Conservation (phyloP, 2,329 filamentous ascomycete species). For the Parastagonospora avenae region DNA sequence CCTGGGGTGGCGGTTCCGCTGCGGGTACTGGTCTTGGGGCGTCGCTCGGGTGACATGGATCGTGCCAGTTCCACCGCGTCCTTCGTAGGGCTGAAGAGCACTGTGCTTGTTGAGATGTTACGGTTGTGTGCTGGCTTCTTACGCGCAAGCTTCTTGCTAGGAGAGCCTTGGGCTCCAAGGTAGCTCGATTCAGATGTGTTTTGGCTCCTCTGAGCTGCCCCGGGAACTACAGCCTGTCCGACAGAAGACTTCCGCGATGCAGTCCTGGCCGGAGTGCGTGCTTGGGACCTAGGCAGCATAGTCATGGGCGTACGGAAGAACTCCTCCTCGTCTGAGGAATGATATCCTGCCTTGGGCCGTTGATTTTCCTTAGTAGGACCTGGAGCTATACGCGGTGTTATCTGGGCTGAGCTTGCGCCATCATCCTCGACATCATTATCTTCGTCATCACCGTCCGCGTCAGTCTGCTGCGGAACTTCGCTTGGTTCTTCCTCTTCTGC, state of each 20-base stretch:
- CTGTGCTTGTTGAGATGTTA: slow-evolving; percentile 80
- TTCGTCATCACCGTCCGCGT: slow-evolving; percentile 89
- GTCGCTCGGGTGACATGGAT: slow-evolving; percentile 36
- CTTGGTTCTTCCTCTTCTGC: slow-evolving; percentile 54
- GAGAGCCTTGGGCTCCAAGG: slow-evolving; percentile 41
- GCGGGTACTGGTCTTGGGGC: slow-evolving; percentile 34
- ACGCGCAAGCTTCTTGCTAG: slow-evolving; percentile 24
- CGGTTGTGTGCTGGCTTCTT: slow-evolving; percentile 64
- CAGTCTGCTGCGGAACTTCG: slow-evolving; percentile 66
- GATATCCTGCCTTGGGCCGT: slow-evolving; percentile 28
- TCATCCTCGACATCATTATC: slow-evolving; percentile 36
- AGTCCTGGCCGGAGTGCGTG: slow-evolving; percentile 23
- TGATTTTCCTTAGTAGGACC: slow-evolving; percentile 34
- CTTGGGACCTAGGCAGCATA: slow-evolving; percentile 33
- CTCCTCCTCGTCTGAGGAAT: slow-evolving; percentile 49
- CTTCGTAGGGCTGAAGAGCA: slow-evolving; percentile 74
- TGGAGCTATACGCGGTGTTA: slow-evolving; percentile 20
- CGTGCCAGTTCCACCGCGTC: slow-evolving; percentile 46
- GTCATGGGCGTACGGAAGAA: slow-evolving; percentile 52
- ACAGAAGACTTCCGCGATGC: slow-evolving; percentile 17
- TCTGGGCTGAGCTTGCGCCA: slow-evolving; percentile 35
- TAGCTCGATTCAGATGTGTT: slow-evolving; percentile 35
- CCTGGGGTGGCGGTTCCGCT: slow-evolving; percentile 44
- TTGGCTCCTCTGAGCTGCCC: background rate
- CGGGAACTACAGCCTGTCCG: background rate